Evolutionary conservation across 495 filamentous ascomycete species (phyloP).

Genomic region (Xylaria cubensis): DNA sequence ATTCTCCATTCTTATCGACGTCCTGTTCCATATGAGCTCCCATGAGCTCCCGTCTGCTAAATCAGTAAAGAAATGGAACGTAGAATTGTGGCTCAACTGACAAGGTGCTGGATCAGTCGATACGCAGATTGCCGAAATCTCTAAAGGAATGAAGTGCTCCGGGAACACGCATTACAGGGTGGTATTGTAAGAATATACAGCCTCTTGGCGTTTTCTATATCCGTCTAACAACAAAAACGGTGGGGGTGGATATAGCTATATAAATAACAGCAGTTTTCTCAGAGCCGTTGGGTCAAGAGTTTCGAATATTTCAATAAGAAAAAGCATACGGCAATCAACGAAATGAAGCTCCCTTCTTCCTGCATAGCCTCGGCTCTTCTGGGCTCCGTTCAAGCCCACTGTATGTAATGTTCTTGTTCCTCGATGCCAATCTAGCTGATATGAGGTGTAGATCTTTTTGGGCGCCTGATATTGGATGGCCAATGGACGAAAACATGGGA

Average conservation of each 20-base stretch:
- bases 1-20: neutral
- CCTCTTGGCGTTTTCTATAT: neutral
- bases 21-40: neutral
- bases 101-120: neutral
- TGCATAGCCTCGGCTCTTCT: neutral
- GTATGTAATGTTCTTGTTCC: neutral
- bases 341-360: neutral
- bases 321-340: neutral
- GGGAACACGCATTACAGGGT: neutral
- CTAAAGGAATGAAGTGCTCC: neutral
- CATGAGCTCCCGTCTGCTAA: neutral
- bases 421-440: neutral
- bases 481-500: slow-evolving; percentile 31
- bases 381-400: neutral
- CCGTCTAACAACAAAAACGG: neutral
- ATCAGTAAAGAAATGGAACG: neutral
- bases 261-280: neutral
- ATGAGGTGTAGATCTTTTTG: slow-evolving; percentile 3
- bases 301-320: neutral
- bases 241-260: neutral
- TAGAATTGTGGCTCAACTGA: neutral
- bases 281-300: neutral
- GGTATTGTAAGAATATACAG: neutral
- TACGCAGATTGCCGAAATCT: neutral
- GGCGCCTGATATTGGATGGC: neutral